phyloP scores from a whole-genome alignment of 2,329 filamentous ascomycete genomes.

The Ophiostoma sp. region DNA sequence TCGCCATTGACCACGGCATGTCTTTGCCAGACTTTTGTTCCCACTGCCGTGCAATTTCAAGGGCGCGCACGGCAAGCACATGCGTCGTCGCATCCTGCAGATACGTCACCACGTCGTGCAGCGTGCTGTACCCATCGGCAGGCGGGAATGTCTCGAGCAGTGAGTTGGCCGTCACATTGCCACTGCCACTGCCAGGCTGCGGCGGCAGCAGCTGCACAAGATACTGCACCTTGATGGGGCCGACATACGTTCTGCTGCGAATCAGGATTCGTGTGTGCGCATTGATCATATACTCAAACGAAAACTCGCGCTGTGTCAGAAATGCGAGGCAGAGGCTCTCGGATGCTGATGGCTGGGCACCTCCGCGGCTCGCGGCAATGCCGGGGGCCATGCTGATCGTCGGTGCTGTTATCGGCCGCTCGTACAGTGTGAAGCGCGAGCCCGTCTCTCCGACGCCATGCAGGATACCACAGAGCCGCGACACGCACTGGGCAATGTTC shows the following conservation, averaged over 20 bases:
- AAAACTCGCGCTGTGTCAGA: constrained; percentile 39
- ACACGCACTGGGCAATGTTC: constrained; percentile 39
- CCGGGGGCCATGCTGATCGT: constrained; percentile 22
- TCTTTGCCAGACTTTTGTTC: constrained; percentile 15
- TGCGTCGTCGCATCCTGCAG: constrained; percentile 42
- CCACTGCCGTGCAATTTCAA: constrained; percentile 30
- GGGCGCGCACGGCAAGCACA: constrained; percentile 36
- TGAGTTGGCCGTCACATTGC: constrained; percentile 27
- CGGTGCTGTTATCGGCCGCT: constrained; percentile 28
- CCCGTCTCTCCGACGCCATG: constrained; percentile 29
- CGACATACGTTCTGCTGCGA: constrained; percentile 42
- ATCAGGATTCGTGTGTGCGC: constrained; percentile 41
- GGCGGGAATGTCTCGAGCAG: constrained; percentile 40
- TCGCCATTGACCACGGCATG: constrained; percentile 30
- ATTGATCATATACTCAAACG: constrained; percentile 44
- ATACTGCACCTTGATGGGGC: constrained; percentile 44
- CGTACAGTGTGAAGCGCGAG: constrained; percentile 25
- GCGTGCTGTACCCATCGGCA: constrained; percentile 43
- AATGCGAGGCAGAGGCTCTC: constrained; percentile 45
- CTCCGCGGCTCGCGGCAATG: neutral
- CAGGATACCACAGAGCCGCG: constrained; percentile 42
- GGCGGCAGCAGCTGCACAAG: constrained; percentile 37
- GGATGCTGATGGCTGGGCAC: constrained; percentile 36
- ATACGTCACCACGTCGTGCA: constrained; percentile 44
- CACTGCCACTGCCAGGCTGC: neutral